phyloP scores from a whole-genome alignment of 2,329 filamentous ascomycete species.

The Apiospora malaysiana region DNA sequence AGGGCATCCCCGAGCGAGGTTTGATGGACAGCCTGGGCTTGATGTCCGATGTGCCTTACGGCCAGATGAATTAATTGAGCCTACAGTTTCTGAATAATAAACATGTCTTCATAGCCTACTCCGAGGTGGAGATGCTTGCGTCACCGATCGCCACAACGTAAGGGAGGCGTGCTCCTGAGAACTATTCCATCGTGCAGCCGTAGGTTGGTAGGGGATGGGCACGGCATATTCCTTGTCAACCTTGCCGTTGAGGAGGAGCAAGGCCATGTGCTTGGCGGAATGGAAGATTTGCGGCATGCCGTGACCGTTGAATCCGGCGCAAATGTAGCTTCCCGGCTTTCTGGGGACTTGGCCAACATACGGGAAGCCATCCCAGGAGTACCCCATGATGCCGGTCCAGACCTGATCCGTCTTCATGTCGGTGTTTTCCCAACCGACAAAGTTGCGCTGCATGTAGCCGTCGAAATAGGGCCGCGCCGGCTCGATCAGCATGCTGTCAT shows the following conservation, averaged over 20 bases:
- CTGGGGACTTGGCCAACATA: slow-evolving; percentile 44
- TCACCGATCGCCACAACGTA: slow-evolving; percentile 7
- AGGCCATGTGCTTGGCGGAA: slow-evolving; percentile 41
- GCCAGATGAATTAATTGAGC: background rate
- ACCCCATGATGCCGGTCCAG: slow-evolving; percentile 47
- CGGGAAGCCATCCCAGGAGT: slow-evolving; percentile 21
- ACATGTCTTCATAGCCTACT: background rate
- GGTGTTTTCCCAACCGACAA: slow-evolving; percentile 52
- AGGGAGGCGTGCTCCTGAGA: slow-evolving; percentile 1
- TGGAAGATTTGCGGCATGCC: slow-evolving; percentile 48
- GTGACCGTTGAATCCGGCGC: slow-evolving; percentile 49
- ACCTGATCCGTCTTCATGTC: slow-evolving; percentile 42
- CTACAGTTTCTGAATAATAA: background rate
- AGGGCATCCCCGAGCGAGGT: background rate
- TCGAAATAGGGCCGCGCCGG: slow-evolving; percentile 48
- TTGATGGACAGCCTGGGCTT: slow-evolving; percentile 12
- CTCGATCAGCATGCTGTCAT: slow-evolving; percentile 49
- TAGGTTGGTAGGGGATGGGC: background rate
- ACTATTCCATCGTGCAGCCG: background rate
- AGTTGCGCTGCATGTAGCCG: slow-evolving; percentile 52
- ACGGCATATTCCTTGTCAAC: slow-evolving; percentile 7
- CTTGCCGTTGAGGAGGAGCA: background rate
- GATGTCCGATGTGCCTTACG: background rate
- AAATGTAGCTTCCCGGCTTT: slow-evolving; percentile 40
- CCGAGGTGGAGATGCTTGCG: background rate